Evolutionary conservation across 768 basidiomycete genomes (phyloP), one percentile per base, ranked within the genome.

Genomic region (Boletus vinaceobasis): DNA sequence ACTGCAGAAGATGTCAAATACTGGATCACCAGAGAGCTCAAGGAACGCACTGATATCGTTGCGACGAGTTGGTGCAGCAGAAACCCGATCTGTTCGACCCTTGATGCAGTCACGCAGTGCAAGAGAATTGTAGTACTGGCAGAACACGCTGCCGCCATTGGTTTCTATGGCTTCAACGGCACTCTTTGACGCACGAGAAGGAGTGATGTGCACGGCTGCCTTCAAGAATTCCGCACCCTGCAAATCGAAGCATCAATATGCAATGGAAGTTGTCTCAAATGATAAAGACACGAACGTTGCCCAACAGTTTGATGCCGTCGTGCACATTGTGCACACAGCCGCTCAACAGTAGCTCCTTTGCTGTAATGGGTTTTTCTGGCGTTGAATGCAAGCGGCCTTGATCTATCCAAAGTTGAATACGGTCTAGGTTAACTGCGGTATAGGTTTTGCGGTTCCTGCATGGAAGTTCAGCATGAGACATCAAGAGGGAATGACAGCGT

Each of bases 221-320:
- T 81, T 85, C 55, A 93, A 74, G 53, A 84, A 76, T 62, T 83
- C 74, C 0, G 82, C 77, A 36, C 90, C 90, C 89, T 90, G 51
- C 11, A 26, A 32, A 19, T 19, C 3, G 1, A 15, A 53, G 15
- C 26, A 52, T 53, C 21, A 58, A 42, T 36, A 21, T 7, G 37
- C n/a, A n/a, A 48, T 26, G 52, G 46, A 26, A 37, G 38, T 37
- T 10, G 26, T 50, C 15, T 50, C 40, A 40, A 37, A 40, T 37
- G 42, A 42, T 17, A 15, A 46, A 21, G 46, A 38, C 14, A 75
- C 84, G 51, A 59, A 93, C 92, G 63, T 88, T 85, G 51, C 88
- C 93, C 32, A 98, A 75, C 26, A 99, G 75, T 74, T 98, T 99
- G 47, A 98, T 82, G 4, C 97, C 97, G 59, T 93, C 90, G 61